Evolutionary conservation across 441 rosid species (phyloP), one percentile per base, ranked within the genome.

Genomic region (Populus hybrid): DNA sequence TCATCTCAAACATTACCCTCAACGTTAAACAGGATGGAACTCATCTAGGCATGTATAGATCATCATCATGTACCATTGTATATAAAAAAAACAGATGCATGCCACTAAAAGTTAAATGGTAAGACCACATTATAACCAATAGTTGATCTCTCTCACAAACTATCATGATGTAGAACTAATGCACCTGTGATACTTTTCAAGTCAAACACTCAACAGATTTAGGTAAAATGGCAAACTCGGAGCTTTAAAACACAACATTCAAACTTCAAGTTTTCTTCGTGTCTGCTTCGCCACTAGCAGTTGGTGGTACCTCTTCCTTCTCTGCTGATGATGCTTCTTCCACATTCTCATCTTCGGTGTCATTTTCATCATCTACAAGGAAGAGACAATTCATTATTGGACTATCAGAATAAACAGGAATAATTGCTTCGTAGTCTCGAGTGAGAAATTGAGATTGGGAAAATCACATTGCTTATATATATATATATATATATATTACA

Each of bases 311-410:
- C 38, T 56, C 74, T 12, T 24, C 73, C 73, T 69, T 64, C 80
- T 74, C 50, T 7, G 12, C 33, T 68, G 68, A 59, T 28, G 75
- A 74, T 14, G 82, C 50, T 64, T 79, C 84, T 73, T 56, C 83
- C 33, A 29, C 29, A 74, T 50, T 74, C 70, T 86, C 87, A 9
- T 85, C 84, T 74, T 86, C 86, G 2, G 77, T 74, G 33, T 83
- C 87, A 31, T 75, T 78, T 0, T 75, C 86, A 28, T 83, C 89
- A 80, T 85, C 87, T 85, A 75, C 73, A 85, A 23, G 11, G 35
- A 18, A 3, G 12, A 5, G 21, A n/a, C 28, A 9, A n/a, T 63
- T 23, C 20, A 42, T 36, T 38, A 6, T 8, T 38, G 21, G 28
- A 28, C 6, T 21, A 9, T 73, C 53, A 56, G 65, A 9, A 21